These are phyloP conservation scores for Beauveria australis DNA, from an alignment of 2,329 filamentous ascomycete species.

Conservation along the genomic window DNA sequence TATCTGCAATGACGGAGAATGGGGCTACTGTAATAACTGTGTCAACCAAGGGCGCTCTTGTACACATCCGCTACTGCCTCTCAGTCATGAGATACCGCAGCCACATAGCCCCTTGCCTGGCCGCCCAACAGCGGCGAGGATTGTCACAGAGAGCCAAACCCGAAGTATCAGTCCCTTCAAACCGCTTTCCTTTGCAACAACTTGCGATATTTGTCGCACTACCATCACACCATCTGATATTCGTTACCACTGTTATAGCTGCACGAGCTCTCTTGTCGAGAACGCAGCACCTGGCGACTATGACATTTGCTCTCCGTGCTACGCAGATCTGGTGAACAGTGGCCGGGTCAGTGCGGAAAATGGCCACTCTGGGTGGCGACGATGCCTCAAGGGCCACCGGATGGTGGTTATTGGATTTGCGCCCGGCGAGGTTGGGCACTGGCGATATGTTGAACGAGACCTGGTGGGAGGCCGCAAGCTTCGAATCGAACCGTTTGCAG, in stretches of 20 bases:
- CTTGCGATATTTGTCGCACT: conserved; percentile 70
- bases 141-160: conserved; percentile 39
- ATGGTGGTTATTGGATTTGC: conserved; percentile 77
- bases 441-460: conserved; percentile 60
- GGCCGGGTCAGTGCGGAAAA: conserved; percentile 66
- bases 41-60: conserved; percentile 77
- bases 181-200: conserved; percentile 62
- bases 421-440: conserved; percentile 57
- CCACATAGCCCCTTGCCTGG: conserved; percentile 30
- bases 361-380: conserved; percentile 71
- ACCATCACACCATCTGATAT: conserved; percentile 61
- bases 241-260: conserved; percentile 74
- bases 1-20: conserved; percentile 82
- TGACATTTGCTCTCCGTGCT: conserved; percentile 76
- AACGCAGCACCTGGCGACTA: conserved; percentile 62
- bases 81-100: conserved; percentile 50
- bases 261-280: conserved; percentile 44
- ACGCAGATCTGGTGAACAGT: conserved; percentile 54
- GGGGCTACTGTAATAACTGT: conserved; percentile 87
- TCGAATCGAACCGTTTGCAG: conserved; percentile 45
- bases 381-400: conserved; percentile 71
- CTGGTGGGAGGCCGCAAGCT: conserved; percentile 70
- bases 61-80: conserved; percentile 70
- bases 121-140: conserved; percentile 38
- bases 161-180: conserved; percentile 49